phyloP scores from a whole-genome alignment of 169 alveolate genomes.

The Theileria parva region DNA sequence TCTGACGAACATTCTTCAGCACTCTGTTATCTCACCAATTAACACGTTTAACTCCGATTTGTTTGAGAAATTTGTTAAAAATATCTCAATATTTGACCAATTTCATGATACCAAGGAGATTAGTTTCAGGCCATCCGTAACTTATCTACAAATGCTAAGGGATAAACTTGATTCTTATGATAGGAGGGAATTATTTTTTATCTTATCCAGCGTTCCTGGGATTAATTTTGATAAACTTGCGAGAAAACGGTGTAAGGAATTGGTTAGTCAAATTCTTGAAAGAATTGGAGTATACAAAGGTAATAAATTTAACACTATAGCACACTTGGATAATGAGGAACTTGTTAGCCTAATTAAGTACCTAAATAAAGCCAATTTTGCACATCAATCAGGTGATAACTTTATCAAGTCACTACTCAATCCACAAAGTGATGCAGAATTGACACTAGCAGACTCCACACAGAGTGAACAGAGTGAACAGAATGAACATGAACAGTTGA shows the following conservation, averaged over 20 bases:
- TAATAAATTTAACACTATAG: neutral
- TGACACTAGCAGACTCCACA: neutral
- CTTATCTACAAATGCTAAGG: neutral
- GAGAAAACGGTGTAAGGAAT: neutral
- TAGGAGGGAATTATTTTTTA: neutral
- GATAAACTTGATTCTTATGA: neutral
- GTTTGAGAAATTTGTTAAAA: neutral
- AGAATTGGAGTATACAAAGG: neutral
- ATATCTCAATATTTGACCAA: conserved; percentile 4
- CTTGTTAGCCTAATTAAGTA: neutral
- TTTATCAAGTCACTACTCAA: neutral
- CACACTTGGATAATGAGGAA: neutral
- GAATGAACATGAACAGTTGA: too few species aligned
- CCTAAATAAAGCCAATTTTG: neutral
- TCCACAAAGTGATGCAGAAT: neutral
- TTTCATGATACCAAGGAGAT: neutral
- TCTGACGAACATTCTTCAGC: neutral
- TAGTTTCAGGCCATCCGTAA: neutral
- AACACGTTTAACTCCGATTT: neutral
- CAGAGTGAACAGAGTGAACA: neutral
- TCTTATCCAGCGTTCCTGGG: conserved; percentile 16
- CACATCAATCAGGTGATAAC: neutral
- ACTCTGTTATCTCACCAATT: neutral
- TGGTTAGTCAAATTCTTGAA: neutral
- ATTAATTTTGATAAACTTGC: neutral